Base-by-base conservation (phyloP, 2,329 filamentous ascomycete species). In the Aureobasidium vineae region DNA sequence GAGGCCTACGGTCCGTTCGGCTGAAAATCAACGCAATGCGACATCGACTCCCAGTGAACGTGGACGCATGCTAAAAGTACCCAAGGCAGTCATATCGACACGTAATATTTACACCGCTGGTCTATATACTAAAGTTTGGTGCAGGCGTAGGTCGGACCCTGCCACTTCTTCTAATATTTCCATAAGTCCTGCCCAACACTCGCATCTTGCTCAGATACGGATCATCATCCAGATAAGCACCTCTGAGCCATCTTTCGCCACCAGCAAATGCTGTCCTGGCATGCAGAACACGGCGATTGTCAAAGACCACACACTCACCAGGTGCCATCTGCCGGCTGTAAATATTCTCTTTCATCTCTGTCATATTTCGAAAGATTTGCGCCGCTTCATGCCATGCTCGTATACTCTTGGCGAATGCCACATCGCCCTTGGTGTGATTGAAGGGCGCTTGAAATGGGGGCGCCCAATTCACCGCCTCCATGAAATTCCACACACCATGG, bases 271-370 rank as follows among this genome's bases (percentile, higher is more conserved):
- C 85, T 19, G 82, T 84, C 4, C 95, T 83, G 0, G 92, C 94
- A 79, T 98, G 95, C 74, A 96, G 77, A n/a, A 96, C 83, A 21
- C 94, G 84, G 67, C 87, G 79, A 74, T 98, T 98, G 75, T 96
- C 89, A 74, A 99, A 98, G n/a, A 99, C 83, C 15, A 93, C 92
- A 74, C 92, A 96, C 73, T 97, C 90, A 3, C 94, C 95, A 4
- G 90, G 87, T 64, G 86, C 80, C 76, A 97, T 81, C 77, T 89
- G 89, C 67, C 89, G 82, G 79, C 94, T 84, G 73, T 88, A 89
- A 63, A 92, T 77, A 68, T 85, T 85, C 4, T 79, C 74, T 0
- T 82, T 78, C 0, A 80, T 74, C 70, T 91, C 87, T 28, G 95
- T 77, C 0, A 84, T 70, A 0, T 75, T 67, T 57, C 87, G 83